Conservation (phyloP, 108 stramenopile genomes). For the Cyclotella cryptica region DNA sequence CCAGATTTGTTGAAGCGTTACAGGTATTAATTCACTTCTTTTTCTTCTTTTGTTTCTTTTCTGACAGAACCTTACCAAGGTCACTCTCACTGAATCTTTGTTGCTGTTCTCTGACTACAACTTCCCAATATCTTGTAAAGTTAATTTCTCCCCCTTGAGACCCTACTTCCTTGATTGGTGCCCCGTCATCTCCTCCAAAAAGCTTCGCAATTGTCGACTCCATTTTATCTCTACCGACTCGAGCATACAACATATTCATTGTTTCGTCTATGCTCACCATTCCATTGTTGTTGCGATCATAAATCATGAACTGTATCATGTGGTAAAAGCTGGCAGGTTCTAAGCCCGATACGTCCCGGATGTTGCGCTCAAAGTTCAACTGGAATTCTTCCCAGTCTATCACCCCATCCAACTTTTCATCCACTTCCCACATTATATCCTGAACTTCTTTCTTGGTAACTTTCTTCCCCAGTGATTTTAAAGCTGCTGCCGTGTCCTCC, state of each 20-base stretch:
- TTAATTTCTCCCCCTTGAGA: conserved; percentile 80
- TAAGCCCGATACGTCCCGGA: conserved; percentile 83
- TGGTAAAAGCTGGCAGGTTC: conserved; percentile 86
- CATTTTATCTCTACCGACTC: conserved; percentile 80
- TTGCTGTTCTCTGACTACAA: conserved; percentile 70
- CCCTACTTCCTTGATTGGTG: conserved; percentile 75
- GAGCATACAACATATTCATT: conserved; percentile 91
- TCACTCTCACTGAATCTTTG: conserved; percentile 57
- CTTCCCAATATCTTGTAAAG: conserved; percentile 68
- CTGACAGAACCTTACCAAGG: conserved; percentile 44
- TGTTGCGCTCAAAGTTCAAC: conserved; percentile 87
- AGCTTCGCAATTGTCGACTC: conserved; percentile 59
- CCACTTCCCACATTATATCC: conserved; percentile 94
- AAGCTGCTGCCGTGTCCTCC: conserved; percentile 69
- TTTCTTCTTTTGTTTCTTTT: conserved; percentile 52
- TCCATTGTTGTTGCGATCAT: conserved; percentile 77
- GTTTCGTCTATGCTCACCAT: conserved; percentile 87
- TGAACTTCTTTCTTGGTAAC: conserved; percentile 74
- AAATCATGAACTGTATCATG: conserved; percentile 92
- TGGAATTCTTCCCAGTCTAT: conserved; percentile 91
- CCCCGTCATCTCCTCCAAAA: conserved; percentile 59
- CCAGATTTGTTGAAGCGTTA: not conserved
- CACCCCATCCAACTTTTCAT: conserved; percentile 88
- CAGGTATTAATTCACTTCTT: conserved; percentile 1
- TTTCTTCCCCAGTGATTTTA: conserved; percentile 73